Evolutionary conservation across 352 stramenopile genomes (phyloP).

Genomic region (Phytophthora litchii): DNA sequence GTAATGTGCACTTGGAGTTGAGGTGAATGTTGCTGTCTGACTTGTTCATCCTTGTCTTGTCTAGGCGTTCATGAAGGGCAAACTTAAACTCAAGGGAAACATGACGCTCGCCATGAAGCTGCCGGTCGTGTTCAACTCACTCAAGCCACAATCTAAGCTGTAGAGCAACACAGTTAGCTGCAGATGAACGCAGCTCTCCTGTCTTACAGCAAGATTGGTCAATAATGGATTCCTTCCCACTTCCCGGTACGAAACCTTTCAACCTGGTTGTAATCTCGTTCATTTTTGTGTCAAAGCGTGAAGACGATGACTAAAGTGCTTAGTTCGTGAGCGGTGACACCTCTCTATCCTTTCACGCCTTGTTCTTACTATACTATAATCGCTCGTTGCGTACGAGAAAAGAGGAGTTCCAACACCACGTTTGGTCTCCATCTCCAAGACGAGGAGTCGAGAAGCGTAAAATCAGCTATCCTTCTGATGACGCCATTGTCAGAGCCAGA

Average conservation of each 20-base stretch:
- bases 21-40: slow-evolving; percentile 9
- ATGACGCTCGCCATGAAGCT: slow-evolving; percentile 96
- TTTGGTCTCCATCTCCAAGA: slow-evolving; percentile 18
- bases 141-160: slow-evolving; percentile 84
- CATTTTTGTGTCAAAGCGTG: slow-evolving; percentile 29
- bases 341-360: slow-evolving; percentile 8
- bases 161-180: slow-evolving; percentile 30
- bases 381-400: slow-evolving; percentile 31
- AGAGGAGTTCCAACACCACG: neutral
- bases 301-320: slow-evolving; percentile 7
- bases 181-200: slow-evolving; percentile 7
- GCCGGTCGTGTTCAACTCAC: slow-evolving; percentile 91
- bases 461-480: slow-evolving; percentile 24
- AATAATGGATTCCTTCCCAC: slow-evolving; percentile 14
- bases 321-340: neutral
- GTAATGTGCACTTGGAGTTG: slow-evolving; percentile 14
- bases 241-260: neutral
- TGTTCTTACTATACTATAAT: slow-evolving; percentile 41
- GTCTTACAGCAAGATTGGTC: slow-evolving; percentile 6
- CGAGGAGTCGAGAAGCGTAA: slow-evolving; percentile 13
- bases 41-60: neutral
- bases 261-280: slow-evolving; percentile 26
- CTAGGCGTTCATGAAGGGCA: slow-evolving; percentile 95
- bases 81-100: slow-evolving; percentile 96
- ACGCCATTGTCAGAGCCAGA: slow-evolving; percentile 5